phyloP scores from a whole-genome alignment of 768 basidiomycete species.

The Lentinula edodes region DNA sequence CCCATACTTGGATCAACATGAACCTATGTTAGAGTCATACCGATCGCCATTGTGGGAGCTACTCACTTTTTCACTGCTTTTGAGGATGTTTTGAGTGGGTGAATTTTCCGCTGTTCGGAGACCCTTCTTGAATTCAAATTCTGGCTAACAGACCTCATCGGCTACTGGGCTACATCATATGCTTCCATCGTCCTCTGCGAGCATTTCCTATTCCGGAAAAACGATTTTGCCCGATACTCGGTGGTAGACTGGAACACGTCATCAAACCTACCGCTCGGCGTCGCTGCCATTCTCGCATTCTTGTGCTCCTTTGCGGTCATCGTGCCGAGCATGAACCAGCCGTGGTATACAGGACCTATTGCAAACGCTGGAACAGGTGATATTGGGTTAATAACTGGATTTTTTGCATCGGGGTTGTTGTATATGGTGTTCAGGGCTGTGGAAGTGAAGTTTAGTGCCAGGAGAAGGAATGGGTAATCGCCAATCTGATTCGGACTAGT shows the following conservation, averaged over 20 bases:
- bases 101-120: too few relatives aligned
- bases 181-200: conserved; percentile 56
- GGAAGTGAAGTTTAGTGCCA: conserved; percentile 21
- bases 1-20: neutral
- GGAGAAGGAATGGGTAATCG: neutral
- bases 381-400: conserved; percentile 64
- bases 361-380: conserved; percentile 57
- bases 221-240: conserved; percentile 44
- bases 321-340: conserved; percentile 66
- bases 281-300: conserved; percentile 52
- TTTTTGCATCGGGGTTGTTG: conserved; percentile 36
- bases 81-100: conserved; percentile 44
- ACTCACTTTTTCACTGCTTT: conserved; percentile 60
- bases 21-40: conserved; percentile 43
- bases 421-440: conserved; percentile 44
- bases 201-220: conserved; percentile 58
- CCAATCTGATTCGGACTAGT: too few relatives aligned
- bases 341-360: conserved; percentile 67
- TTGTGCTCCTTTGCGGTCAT: conserved; percentile 48
- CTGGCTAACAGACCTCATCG: conserved; percentile 24
- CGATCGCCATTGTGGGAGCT: conserved; percentile 64
- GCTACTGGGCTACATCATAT: conserved; percentile 59
- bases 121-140: too few relatives aligned
- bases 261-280: conserved; percentile 34
- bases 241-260: conserved; percentile 50